Evolutionary conservation across 2,329 filamentous ascomycete species (phyloP).

Genomic region (Fusarium chaquense): DNA sequence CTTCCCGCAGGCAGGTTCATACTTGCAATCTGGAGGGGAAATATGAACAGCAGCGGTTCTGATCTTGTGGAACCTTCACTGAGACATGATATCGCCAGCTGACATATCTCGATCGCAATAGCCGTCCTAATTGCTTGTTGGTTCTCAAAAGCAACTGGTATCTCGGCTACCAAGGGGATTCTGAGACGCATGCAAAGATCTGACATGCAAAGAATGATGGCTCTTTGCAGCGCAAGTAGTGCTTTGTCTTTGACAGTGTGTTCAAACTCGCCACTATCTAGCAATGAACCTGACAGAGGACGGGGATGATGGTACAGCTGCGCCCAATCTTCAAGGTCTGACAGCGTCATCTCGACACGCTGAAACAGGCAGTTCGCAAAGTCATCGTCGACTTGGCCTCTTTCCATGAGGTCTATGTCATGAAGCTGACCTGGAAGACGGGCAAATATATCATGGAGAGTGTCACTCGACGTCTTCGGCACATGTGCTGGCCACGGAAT

Average conservation of each 20-base stretch:
- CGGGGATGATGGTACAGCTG: conserved; percentile 6
- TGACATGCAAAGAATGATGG: conserved; percentile 20
- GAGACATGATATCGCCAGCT: conserved; percentile 4
- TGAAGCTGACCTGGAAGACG: conserved; percentile 9
- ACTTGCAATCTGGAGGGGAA: conserved; percentile 11
- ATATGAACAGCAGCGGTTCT: conserved; percentile 15
- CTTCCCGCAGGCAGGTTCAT: conserved; percentile 15
- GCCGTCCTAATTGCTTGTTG: neutral
- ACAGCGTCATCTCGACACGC: conserved; percentile 3
- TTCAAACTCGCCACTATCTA: accelerated
- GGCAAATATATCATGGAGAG: conserved; percentile 20
- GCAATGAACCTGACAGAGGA: neutral
- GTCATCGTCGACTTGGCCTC: neutral
- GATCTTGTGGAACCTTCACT: neutral
- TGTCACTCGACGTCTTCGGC: conserved; percentile 10
- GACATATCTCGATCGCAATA: conserved; percentile 21
- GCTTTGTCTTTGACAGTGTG: neutral
- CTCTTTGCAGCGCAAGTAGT: conserved; percentile 9
- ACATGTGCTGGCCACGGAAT: neutral
- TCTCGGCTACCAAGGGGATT: conserved; percentile 2
- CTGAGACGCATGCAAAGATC: neutral
- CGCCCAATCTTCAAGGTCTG: conserved; percentile 12
- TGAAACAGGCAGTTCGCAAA: neutral
- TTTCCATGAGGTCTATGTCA: conserved; percentile 2
- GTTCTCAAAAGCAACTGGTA: neutral